Evolutionary conservation across 73 alveolate species (phyloP).

Genomic region (Stentor roeselii): DNA sequence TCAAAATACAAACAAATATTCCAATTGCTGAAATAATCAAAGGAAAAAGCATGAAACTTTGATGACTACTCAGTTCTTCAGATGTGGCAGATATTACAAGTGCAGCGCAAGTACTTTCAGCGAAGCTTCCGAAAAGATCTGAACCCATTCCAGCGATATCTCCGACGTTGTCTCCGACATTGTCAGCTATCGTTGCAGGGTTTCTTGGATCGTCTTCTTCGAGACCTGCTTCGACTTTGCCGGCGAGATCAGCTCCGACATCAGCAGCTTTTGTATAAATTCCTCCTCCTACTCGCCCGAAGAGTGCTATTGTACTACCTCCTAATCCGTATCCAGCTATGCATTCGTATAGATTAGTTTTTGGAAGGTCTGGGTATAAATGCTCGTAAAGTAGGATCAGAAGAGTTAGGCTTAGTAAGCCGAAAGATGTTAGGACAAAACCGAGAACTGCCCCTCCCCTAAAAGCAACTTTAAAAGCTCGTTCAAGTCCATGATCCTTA

Average conservation of each 20-base stretch:
- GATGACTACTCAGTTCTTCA: conserved; percentile 33
- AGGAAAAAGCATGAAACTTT: conserved; percentile 68
- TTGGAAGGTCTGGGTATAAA: conserved; percentile 46
- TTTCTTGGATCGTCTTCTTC: conserved; percentile 83
- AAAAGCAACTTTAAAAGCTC: conserved; percentile 78
- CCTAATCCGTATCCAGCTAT: conserved; percentile 95
- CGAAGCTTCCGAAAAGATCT: conserved; percentile 91
- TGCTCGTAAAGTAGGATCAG: conserved; percentile 56
- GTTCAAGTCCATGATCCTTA: conserved; percentile 54
- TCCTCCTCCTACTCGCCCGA: conserved; percentile 98
- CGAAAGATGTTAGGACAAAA: conserved; percentile 66
- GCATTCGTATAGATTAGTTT: conserved; percentile 55
- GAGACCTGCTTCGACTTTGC: conserved; percentile 83
- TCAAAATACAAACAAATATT: conserved; percentile 30
- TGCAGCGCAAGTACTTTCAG: conserved; percentile 96
- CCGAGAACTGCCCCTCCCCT: conserved; percentile 85
- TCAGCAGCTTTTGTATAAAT: conserved; percentile 97
- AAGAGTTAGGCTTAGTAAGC: conserved; percentile 46
- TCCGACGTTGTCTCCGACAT: conserved; percentile 86
- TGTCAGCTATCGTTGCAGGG: conserved; percentile 91
- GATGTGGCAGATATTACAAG: conserved; percentile 79
- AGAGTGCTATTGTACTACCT: conserved; percentile 90
- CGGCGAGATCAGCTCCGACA: conserved; percentile 95
- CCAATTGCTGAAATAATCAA: conserved; percentile 68
- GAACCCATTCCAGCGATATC: conserved; percentile 94